Percentiles rank a stretch among this genome's conserved stretches.
Conservation (phyloP, 495 filamentous ascomycete genomes). For the Hypoxylon trugodes region DNA sequence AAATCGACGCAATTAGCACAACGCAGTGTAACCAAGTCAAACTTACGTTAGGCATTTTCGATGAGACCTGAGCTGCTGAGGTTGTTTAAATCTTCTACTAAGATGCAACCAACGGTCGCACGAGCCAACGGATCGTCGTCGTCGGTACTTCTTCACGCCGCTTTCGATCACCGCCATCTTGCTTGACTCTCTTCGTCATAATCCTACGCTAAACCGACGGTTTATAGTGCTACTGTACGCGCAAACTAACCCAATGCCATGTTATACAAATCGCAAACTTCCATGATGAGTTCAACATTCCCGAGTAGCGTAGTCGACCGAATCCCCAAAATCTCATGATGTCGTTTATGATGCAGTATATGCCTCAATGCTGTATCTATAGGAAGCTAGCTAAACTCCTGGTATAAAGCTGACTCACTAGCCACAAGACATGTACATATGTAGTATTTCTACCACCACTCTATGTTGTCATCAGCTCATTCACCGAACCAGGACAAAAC, state of each 20-base stretch:
- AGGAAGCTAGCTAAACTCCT: not conserved
- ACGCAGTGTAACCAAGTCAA: constrained; percentile 31
- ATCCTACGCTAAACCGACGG: too few species aligned
- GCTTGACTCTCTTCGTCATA: too few species aligned
- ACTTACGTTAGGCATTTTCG: constrained; percentile 7
- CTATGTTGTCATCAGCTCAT: constrained; percentile 7
- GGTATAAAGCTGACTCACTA: not conserved
- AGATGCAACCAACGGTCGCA: not conserved
- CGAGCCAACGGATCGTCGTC: not conserved
- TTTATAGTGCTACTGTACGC: not conserved
- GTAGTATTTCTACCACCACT: not conserved
- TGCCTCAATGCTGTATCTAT: constrained; percentile 1
- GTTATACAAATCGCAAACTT: not conserved
- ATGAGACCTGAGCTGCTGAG: constrained; percentile 2
- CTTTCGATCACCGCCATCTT: constrained; percentile 1
- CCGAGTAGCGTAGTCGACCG: not conserved
- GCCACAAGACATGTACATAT: not conserved
- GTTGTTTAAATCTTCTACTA: constrained; percentile 8
- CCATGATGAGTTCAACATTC: too few species aligned
- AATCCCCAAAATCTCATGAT: constrained; percentile 7
- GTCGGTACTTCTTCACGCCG: not conserved
- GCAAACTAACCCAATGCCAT: not conserved
- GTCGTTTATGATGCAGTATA: constrained; percentile 1
- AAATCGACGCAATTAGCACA: not conserved
- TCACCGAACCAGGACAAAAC: constrained; percentile 10